Evolutionary conservation across 1,139 yeast species (phyloP), one percentile per base, ranked within the genome.

Genomic region (Magnusiomyces magnusii): DNA sequence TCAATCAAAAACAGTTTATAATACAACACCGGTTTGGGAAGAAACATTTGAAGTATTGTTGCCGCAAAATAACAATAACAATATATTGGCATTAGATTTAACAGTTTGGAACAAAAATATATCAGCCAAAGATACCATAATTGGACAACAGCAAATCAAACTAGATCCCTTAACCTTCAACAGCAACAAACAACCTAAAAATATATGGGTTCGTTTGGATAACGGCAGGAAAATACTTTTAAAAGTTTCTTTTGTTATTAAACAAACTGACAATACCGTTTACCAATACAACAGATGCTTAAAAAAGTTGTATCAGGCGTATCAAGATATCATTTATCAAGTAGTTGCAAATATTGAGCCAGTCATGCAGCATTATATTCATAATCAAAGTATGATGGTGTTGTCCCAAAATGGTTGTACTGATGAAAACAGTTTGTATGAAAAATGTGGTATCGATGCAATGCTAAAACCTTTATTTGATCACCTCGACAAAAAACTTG

Each of bases 21-120:
- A 83, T 76, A 87, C 96, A 67, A 81, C 86, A 60, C 97, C 97
- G n/a, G 78, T 75, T 1, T 91, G 91, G 90, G 84, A 89, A 68
- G 92, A 87, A 72, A 73, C 72, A 54, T 66, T 79, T 53, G 50
- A 42, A n/a, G 24, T 42, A 19, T 27, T n/a, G n/a, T n/a, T n/a
- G n/a, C n/a, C 41, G 10, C 55, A 53, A 24, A 23, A 13, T 13
- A 28, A 25, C 24, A 27, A 42, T 17, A 17, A 17, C 15, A n/a
- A 44, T 17, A 28, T 41, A 3, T 2, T 42, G 23, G 7, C 28
- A 24, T 25, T 53, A 3, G 51, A 44, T 10, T 21, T 53, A 10
- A 19, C 50, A 13, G 51, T 53, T 15, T 53, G 55, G 55, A 47
- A 53, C 25, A 41, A 44, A 28, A 53, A 53, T 19, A 27, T 7